Conservation (phyloP, 108 stramenopile genomes). For the Skeletonema costatum region DNA sequence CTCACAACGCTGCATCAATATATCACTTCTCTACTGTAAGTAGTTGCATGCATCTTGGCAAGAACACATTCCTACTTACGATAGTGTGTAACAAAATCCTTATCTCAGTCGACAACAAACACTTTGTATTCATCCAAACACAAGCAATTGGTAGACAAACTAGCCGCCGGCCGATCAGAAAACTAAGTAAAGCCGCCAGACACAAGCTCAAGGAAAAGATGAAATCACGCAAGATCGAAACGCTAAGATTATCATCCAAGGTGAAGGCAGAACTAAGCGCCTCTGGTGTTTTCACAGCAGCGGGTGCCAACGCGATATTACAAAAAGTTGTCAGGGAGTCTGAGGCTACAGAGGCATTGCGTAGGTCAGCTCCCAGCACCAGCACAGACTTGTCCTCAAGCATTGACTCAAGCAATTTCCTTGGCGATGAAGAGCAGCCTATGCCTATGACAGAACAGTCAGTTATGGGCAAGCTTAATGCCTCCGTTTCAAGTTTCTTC, state of each 20-base stretch:
- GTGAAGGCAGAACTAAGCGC: neutral
- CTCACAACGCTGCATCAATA: no score
- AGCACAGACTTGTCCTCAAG: neutral
- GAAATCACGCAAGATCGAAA: neutral
- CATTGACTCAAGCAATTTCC: neutral
- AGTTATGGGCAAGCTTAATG: neutral
- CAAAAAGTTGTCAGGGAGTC: neutral
- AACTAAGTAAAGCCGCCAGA: neutral
- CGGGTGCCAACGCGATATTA: neutral
- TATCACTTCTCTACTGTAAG: no score
- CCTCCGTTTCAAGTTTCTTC: neutral
- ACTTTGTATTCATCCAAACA: no score
- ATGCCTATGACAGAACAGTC: neutral
- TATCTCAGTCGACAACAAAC: no score
- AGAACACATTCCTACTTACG: no score
- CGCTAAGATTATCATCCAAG: neutral
- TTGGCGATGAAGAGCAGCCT: neutral
- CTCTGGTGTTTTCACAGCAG: neutral
- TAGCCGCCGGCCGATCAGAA: neutral
- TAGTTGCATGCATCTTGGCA: no score
- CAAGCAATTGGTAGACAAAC: no score
- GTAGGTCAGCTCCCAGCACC: neutral
- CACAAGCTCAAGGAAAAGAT: neutral
- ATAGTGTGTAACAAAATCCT: no score
- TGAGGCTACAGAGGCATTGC: neutral